These are phyloP conservation scores for Hypoxylon rubiginosum DNA, from an alignment of 2,329 filamentous ascomycete species.

Conservation along the genomic window DNA sequence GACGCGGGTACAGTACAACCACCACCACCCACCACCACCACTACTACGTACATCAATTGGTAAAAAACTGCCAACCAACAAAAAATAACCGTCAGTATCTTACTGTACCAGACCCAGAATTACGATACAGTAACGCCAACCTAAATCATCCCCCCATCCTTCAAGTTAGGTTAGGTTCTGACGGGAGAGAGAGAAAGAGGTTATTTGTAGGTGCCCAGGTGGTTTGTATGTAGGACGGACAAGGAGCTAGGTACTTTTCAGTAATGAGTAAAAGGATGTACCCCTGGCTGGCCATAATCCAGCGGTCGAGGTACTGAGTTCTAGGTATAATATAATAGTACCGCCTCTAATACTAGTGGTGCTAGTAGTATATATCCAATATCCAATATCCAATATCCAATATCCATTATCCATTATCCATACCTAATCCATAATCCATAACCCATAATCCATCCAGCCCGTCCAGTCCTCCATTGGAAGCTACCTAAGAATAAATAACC, in stretches of 20 bases:
- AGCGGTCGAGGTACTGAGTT: neutral
- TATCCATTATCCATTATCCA: neutral
- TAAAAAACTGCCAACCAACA: slow-evolving; percentile 29
- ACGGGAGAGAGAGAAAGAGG: slow-evolving; percentile 13
- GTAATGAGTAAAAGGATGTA: slow-evolving; percentile 6
- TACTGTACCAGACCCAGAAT: slow-evolving; percentile 42
- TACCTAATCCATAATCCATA: neutral
- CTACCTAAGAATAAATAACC: neutral
- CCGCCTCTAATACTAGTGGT: too few species aligned
- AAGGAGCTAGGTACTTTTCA: neutral
- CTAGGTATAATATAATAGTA: too few species aligned
- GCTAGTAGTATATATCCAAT: too few species aligned
- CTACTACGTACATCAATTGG: slow-evolving; percentile 25
- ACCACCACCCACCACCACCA: slow-evolving; percentile 1
- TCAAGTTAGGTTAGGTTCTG: slow-evolving; percentile 38
- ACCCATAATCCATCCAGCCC: neutral
- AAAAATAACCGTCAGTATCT: slow-evolving; percentile 29
- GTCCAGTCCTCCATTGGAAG: neutral
- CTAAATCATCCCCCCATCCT: slow-evolving; percentile 36
- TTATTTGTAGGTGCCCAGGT: neutral
- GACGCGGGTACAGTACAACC: slow-evolving; percentile 22
- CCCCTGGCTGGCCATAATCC: neutral
- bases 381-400: too few species aligned
- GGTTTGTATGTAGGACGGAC: neutral
- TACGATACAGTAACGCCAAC: slow-evolving; percentile 41